Percentiles rank a stretch among this genome's conserved stretches.
phyloP scores from a whole-genome alignment of 148 eudicot species.

The Fagopyrum esculentum region DNA sequence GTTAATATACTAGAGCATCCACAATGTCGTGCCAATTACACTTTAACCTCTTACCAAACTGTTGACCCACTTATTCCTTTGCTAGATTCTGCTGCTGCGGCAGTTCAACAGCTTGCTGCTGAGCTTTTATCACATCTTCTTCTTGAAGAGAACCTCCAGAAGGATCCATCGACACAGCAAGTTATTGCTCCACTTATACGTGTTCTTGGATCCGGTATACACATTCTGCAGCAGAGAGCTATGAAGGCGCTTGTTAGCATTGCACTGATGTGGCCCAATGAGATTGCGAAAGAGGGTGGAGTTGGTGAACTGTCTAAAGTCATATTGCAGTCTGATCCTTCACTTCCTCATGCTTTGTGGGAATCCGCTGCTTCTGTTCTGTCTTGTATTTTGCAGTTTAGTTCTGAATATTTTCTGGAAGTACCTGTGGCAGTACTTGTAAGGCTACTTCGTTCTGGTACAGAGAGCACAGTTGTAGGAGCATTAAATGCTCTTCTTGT shows the following conservation, averaged over 20 bases:
- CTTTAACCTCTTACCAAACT: conserved; percentile 72
- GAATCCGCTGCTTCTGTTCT: conserved; percentile 82
- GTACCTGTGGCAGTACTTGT: conserved; percentile 93
- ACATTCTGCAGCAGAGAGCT: conserved; percentile 84
- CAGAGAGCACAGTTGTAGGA: conserved; percentile 74
- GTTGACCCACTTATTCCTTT: conserved; percentile 83
- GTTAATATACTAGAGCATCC: conserved; percentile 89
- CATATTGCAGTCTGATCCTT: conserved; percentile 74
- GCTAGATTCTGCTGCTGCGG: conserved; percentile 69
- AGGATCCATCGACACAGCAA: conserved; percentile 67
- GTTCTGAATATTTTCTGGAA: conserved; percentile 93
- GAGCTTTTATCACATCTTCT: conserved; percentile 87
- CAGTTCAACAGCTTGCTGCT: conserved; percentile 88
- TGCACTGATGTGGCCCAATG: conserved; percentile 86
- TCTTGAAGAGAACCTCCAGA: conserved; percentile 80
- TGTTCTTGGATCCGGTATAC: conserved; percentile 75
- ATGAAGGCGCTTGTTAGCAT: conserved; percentile 82
- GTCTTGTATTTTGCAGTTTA: conserved; percentile 82
- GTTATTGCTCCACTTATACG: conserved; percentile 81
- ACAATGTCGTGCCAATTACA: conserved; percentile 68
- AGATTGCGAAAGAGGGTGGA: conserved; percentile 95
- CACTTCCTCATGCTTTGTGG: conserved; percentile 92
- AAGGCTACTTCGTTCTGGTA: conserved; percentile 83
- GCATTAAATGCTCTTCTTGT: conserved; percentile 95
- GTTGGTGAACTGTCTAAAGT: conserved; percentile 84